Base-by-base conservation (phyloP, 2,329 filamentous ascomycete genomes). In the Fusarium sp. region DNA sequence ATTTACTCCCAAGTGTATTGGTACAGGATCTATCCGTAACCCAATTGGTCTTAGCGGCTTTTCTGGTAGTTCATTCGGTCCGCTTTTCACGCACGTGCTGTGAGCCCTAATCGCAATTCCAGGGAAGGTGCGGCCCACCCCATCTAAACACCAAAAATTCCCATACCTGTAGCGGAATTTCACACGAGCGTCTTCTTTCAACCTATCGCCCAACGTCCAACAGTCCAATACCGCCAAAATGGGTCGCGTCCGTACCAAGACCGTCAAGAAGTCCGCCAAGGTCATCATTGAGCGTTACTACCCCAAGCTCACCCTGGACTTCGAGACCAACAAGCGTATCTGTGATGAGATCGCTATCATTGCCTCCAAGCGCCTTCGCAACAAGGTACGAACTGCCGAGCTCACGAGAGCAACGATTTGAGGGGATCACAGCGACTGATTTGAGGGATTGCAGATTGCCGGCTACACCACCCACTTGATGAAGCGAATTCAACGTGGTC, bases 291-390 rank as follows among this genome's bases (percentile, higher is more conserved):
- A 97, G 90, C 88, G 91, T 72, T 96, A 95, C 87, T 96, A 96
- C 85, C 95, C 95, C 78, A 93, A 92, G 84, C 87, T 99, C 80
- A 97, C 93, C 69, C 92, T 98, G 78, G 95, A 99, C 86, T 99
- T 99, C 85, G 95, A 99, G 90, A 97, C 92, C 88, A 97, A 97
- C 91, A 97, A 97, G 91, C 88, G 93, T 76, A 96, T 98, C 77
- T 98, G 95, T 86, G 95, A 98, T 93, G 95, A 99, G 85, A 95
- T 99, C 75, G 95, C 95, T 78, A 96, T 99, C 82, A 99, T 99
- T 79, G 92, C 95, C 73, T 96, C 91, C 75, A 99, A 99, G 92
- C 90, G 96, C 79, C 90, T 99, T 76, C 90, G 95, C 84, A 99
- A 99, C 90, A 99, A 99, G 92, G 92, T 96, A 72, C 77, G 78